Evolutionary conservation across 202 grass and related monocot species (phyloP), one percentile per base, ranked within the genome.

Genomic region (Dendrocalamus latiflorus): DNA sequence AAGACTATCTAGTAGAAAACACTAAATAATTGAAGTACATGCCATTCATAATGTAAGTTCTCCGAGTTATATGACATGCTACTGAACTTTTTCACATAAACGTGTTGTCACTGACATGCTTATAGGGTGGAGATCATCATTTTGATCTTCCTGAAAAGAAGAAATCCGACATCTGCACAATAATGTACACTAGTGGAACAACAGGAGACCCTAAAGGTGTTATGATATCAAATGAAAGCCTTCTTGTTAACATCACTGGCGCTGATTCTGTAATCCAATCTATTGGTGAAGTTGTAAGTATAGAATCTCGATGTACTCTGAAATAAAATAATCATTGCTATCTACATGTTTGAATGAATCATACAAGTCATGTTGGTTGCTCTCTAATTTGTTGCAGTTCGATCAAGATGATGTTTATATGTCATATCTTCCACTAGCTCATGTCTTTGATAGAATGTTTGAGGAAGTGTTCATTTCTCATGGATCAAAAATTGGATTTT

Each of bases 381-480:
- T 70, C 16, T 72, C 10, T 44, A 70, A 8, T 85, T 12, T 47
- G 8, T 78, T 87, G 63, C 84, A 98, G 95, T 90, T 94, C 4
- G 21, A 57, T 74, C 79, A 93, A 51, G 41, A 90, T 64, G 95
- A 95, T 87, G 82, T 93, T 65, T 98, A 98, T 85, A 53, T 98
- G 65, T 98, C 95, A 71, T 98, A 98, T 90, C 95, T 98, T 51
- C 95, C 95, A n/a, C 84, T 98, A 17, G 95, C 95, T 48, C 95
- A 98, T 86, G 66, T 92, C 75, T 98, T 98, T 59, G 95, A 98
- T 87, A 84, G 92, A 43, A 90, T 91, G 63, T 89, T 98, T 70
- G 95, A 93, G 65, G 90, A 95, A 86, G 63, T 91, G 65, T 93
- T 93, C 70, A 98, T 98, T 91, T 93, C 74, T 53, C 90, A 90